Evolutionary conservation across 306 rosid species (phyloP), one percentile per base, ranked within the genome.

Genomic region (Cercis canadensis): DNA sequence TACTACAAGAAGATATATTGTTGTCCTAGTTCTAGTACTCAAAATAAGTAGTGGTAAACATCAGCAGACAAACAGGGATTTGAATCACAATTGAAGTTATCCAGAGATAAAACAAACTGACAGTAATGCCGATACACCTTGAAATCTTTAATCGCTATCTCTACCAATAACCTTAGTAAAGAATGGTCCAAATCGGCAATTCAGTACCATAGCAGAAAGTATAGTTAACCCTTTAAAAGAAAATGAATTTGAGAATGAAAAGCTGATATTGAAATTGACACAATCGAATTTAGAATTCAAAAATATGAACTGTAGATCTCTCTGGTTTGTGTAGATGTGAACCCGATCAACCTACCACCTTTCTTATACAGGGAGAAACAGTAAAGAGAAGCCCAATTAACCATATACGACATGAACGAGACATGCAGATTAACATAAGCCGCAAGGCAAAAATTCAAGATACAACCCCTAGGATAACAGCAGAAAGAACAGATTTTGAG

Each of bases 291-390:
- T 24, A 24, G 3, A 24, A 1, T 24, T 1, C 29, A 24, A 24
- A 24, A 3, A 47, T 33, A 71, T 54, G 53, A 71, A 43, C 55
- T 46, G 67, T 67, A 14, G 55, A 63, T 69, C 16, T 68, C 53
- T 69, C 55, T 29, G 57, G n/a, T 80, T 57, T 11, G 4, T 60
- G 60, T 73, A 47, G 37, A 75, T 82, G 87, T 80, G 85, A 85
- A 85, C 87, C 61, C 64, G 60, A 51, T 61, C 77, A 79, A 82
- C 85, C 89, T 73, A 82, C 89, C 87, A 85, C 85, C 87, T 74
- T 85, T 76, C 44, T 60, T 24, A 24, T 24, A 3, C 1, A 24
- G 29, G 1, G 29, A 24, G 29, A 24, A 59, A 44, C 13, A 63
- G 29, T 11, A 39, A 56, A 67, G 71, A 66, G 37, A 69, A 65